A percentile compares a stretch with the other conserved stretches of the same genome.
Conservation (phyloP, 108 stramenopile genomes). For the Stephanodiscus triporus region DNA sequence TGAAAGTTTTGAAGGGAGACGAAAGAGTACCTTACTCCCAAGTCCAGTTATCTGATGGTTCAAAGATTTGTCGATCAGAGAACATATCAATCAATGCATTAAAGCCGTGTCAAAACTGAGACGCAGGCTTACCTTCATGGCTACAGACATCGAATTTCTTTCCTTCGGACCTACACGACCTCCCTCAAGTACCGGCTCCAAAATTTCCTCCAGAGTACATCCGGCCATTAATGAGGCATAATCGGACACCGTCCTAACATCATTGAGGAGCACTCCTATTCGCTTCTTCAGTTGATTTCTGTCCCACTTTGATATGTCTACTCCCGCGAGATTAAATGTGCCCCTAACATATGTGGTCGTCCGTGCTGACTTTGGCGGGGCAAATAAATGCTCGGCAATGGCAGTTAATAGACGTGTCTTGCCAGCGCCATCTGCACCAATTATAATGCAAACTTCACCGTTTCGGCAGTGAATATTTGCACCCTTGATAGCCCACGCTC, state of each 20-base stretch:
- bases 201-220: conserved; percentile 77
- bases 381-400: conserved; percentile 69
- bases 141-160: conserved; percentile 62
- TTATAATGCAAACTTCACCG: conserved; percentile 74
- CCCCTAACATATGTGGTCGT: conserved; percentile 78
- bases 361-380: conserved; percentile 64
- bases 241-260: conserved; percentile 69
- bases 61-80: background rate
- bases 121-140: conserved; percentile 60
- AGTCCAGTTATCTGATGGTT: conserved; percentile 70
- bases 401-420: conserved; percentile 82
- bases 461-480: conserved; percentile 71
- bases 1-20: conserved; percentile 73
- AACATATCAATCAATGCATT: background rate
- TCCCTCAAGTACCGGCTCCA: conserved; percentile 63
- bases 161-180: conserved; percentile 53
- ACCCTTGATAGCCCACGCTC: conserved; percentile 73
- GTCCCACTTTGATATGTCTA: conserved; percentile 83
- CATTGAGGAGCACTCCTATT: conserved; percentile 76
- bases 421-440: conserved; percentile 79
- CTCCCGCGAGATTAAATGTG: conserved; percentile 60
- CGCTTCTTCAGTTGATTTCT: conserved; percentile 61
- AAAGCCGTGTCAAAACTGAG: background rate
- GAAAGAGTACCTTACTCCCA: conserved; percentile 57
- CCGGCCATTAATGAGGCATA: conserved; percentile 71